Conservation (phyloP, 176 grass and related monocot genomes). For the Musa itinerans region DNA sequence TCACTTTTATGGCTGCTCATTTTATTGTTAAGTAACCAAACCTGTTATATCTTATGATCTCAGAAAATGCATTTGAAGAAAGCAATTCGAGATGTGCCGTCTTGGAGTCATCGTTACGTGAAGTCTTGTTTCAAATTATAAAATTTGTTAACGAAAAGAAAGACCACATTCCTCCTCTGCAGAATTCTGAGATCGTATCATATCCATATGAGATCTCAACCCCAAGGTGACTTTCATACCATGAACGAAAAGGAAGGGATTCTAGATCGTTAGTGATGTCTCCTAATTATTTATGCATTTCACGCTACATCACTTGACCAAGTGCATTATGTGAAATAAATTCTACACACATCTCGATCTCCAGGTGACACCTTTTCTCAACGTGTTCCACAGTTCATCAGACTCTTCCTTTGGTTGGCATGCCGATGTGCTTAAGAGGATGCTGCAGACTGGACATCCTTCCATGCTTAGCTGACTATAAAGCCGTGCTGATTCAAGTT, state of each 20-base stretch:
- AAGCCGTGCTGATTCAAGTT: not conserved
- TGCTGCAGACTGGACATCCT: constrained; percentile 55
- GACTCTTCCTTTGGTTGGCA: constrained; percentile 69
- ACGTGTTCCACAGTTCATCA: constrained; percentile 69
- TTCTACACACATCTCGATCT: constrained; percentile 54
- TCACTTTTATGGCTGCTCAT: not conserved
- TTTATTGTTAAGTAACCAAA: not conserved
- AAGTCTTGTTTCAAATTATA: constrained; percentile 87
- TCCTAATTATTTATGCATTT: not conserved
- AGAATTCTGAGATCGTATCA: constrained; percentile 51
- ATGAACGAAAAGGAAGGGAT: not conserved
- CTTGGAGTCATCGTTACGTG: constrained; percentile 44
- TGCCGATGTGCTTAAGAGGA: constrained; percentile 41
- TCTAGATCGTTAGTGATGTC: not conserved
- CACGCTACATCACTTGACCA: not conserved
- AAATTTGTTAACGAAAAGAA: constrained; percentile 87
- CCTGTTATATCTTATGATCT: constrained; percentile 10
- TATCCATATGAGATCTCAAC: constrained; percentile 85
- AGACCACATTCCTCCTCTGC: constrained; percentile 70
- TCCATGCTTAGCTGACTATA: constrained; percentile 36
- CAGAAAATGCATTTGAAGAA: constrained; percentile 70
- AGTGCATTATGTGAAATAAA: constrained; percentile 18
- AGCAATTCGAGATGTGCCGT: constrained; percentile 49
- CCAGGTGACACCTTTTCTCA: constrained; percentile 72
- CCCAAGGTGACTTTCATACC: constrained; percentile 50